Evolutionary conservation across 352 stramenopile species (phyloP).

Genomic region (Pythium aristosporum): DNA sequence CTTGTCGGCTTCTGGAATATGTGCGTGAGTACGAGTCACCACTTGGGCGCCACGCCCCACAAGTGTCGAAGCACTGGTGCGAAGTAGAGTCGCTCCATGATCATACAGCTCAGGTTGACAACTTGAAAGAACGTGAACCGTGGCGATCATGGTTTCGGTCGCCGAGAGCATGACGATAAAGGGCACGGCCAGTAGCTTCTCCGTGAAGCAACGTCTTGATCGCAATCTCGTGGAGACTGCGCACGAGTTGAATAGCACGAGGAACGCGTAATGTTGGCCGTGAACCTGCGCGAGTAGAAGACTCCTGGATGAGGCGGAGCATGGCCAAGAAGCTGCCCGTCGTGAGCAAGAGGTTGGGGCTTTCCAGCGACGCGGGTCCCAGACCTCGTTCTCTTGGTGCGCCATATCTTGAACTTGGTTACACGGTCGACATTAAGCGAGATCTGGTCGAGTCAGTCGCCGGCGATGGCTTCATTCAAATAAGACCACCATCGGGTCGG

Average conservation of each 20-base stretch:
- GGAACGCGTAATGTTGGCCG: constrained; percentile 90
- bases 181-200: constrained; percentile 90
- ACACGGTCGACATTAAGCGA: constrained; percentile 74
- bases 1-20: constrained; percentile 83
- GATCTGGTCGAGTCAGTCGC: constrained; percentile 89
- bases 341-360: constrained; percentile 89
- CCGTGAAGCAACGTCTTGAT: constrained; percentile 86
- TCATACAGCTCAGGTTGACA: constrained; percentile 89
- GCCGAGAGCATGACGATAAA: constrained; percentile 89
- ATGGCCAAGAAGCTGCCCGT: constrained; percentile 81
- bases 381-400: constrained; percentile 82
- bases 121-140: constrained; percentile 96
- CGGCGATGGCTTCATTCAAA: constrained; percentile 87
- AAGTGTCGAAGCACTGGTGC: constrained; percentile 85
- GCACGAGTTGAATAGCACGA: constrained; percentile 90
- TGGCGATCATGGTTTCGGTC: constrained; percentile 93
- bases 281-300: constrained; percentile 95
- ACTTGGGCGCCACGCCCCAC: constrained; percentile 87
- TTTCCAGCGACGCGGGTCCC: constrained; percentile 88
- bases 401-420: constrained; percentile 79
- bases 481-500: constrained; percentile 48
- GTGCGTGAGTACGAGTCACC: constrained; percentile 84
- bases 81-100: constrained; percentile 94
- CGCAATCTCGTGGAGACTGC: constrained; percentile 79
- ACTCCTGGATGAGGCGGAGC: constrained; percentile 96